Evolutionary conservation across 2,329 filamentous ascomycete genomes (phyloP).

Genomic region (Didymella arachidicola): DNA sequence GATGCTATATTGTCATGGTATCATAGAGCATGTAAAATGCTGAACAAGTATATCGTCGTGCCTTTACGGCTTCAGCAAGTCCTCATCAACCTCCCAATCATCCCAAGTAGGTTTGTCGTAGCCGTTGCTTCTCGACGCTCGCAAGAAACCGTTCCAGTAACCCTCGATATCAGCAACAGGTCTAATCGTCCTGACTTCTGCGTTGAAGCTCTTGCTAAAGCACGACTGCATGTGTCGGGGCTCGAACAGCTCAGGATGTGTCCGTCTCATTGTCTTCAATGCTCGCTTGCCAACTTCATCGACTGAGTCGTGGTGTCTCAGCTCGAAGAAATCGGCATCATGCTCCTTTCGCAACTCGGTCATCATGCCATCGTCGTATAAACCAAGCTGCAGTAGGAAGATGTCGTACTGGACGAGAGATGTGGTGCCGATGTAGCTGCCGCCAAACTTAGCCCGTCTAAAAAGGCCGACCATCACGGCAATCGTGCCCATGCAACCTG

Average conservation of each 20-base stretch:
- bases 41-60: neutral
- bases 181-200: slow-evolving; percentile 58
- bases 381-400: slow-evolving; percentile 67
- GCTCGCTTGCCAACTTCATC: slow-evolving; percentile 70
- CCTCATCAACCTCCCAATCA: slow-evolving; percentile 53
- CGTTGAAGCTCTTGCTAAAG: slow-evolving; percentile 55
- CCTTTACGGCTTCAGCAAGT: slow-evolving; percentile 42
- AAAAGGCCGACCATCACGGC: slow-evolving; percentile 71
- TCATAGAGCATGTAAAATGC: neutral
- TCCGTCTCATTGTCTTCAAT: slow-evolving; percentile 61
- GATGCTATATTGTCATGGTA: slow-evolving; percentile 7
- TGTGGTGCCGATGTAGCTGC: slow-evolving; percentile 70
- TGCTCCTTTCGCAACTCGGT: slow-evolving; percentile 59
- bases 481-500: slow-evolving; percentile 74
- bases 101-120: slow-evolving; percentile 60
- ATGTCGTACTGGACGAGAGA: slow-evolving; percentile 74
- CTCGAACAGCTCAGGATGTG: slow-evolving; percentile 64
- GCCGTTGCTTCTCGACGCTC: slow-evolving; percentile 62
- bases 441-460: slow-evolving; percentile 67
- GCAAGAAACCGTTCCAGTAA: slow-evolving; percentile 58
- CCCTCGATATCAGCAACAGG: slow-evolving; percentile 58
- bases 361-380: slow-evolving; percentile 64
- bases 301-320: slow-evolving; percentile 69
- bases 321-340: slow-evolving; percentile 62
- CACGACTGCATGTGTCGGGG: slow-evolving; percentile 58